Evolutionary conservation across 1,284 basidiomycete species (phyloP), one percentile per base, ranked within the genome.

Genomic region (Microstroma glucosiphilum): DNA sequence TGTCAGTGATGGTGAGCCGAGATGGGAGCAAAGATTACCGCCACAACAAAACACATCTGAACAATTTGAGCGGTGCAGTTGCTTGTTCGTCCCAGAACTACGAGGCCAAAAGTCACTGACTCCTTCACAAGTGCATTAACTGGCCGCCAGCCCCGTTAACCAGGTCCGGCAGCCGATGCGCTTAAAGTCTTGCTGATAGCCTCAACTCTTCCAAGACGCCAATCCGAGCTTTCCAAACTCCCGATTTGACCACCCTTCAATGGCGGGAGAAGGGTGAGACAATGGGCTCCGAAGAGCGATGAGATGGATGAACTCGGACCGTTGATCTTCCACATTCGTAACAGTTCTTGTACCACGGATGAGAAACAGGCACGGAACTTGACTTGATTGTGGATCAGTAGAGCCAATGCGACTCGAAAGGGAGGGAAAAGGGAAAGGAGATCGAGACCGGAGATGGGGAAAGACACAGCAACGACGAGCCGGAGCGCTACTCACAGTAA

Each of bases 401-500:
- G 30, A 37, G 30, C 30, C 46, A 61, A 65, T 41, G 59, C 26
- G 54, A 60, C 60, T 40, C 49, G 54, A 49, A 57, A 57, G 56
- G 12, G 40, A 54, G 58, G 19, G 42, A 59, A 63, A 56, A 49
- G 56, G 40, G 40, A 53, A 43, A 40, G 42, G 48, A 15, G 61
- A 58, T 43, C 42, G 37, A 60, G 40, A 19, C 46, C 53, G 40
- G 40, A 55, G 49, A 54, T 21, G 23, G n/a, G 49, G 54, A 30
- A 58, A 57, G 65, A 58, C 25, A 48, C 54, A 37, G 30, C 30
- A 37, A 9, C 30, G 9, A 37, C 30, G 30, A 37, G 30, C 30
- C 30, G 30, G 9, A 37, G 30, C 30, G 8, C 54, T 46, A 85
- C 91, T 82, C 82, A 96, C 93, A 37, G 94, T 96, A 53, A 96